Base-by-base conservation (phyloP, 2,329 filamentous ascomycete species). In the Penicillium sp. region DNA sequence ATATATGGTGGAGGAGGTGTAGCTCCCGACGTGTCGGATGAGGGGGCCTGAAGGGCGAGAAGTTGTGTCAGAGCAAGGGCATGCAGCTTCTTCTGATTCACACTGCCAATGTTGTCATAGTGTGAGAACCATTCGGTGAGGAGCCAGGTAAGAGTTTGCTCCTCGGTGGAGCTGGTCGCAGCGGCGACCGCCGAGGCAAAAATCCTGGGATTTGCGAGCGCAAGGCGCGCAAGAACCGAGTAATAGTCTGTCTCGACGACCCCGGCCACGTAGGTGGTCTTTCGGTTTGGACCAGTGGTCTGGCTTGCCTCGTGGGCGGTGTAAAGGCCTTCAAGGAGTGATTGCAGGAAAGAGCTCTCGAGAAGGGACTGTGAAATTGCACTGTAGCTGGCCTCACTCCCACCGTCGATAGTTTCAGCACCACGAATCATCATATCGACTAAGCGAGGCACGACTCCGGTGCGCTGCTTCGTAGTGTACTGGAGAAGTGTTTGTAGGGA, bases 231-330 rank as follows among this genome's bases (percentile, higher is more conserved):
- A 2, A 98, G 76, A 2, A 97, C 82, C 4, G 82, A 80, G 62
- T 95, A 86, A 66, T 95, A 95, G 63, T 95, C 88, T 0, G 86
- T 86, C 62, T 95, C 83, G 1, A 87, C 84, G 9, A 90, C 78
- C 9, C 83, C 82, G 58, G 85, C 85, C 32, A 96, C 79, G 28
- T 81, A 80, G 36, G 83, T 79, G 18, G 81, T 76, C 56, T 79
- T 86, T 26, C 79, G 79, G 60, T 88, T 86, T 0, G 91, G 90
- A 0, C 93, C 91, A 0, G 86, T 87, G 0, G 86, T 88, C 65
- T 94, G 84, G 58, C 87, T 84, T 3, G 88, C 84, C 61, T 86
- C 80, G 77, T 75, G 84, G 3, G 84, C 79, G 45, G 84, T 79
- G 60, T 82, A 82, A 1, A 91, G 75, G 7, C 79, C 80, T 54